Conservation (phyloP, 169 alveolate genomes). For the Babesia bovis region DNA sequence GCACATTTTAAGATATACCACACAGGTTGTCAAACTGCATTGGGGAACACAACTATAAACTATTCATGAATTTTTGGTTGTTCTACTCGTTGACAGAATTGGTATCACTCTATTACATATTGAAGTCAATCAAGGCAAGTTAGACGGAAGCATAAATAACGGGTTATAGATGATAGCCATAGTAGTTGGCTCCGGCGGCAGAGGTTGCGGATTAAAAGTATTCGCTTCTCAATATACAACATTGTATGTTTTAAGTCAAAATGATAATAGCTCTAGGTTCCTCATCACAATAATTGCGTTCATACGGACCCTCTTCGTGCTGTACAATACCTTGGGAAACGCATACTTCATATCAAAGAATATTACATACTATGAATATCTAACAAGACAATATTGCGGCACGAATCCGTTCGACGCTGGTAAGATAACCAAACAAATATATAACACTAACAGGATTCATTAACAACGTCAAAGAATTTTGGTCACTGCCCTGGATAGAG, state of each 20-base stretch:
- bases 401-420: slow-evolving; percentile 55
- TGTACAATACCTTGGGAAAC: neutral
- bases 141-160: neutral
- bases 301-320: neutral
- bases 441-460: neutral
- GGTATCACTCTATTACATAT: neutral
- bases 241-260: neutral
- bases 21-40: slow-evolving; percentile 68
- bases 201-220: neutral
- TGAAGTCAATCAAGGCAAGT: slow-evolving; percentile 1
- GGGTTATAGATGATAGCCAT: neutral
- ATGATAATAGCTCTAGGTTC: slow-evolving; percentile 6
- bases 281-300: neutral
- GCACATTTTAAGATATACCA: neutral
- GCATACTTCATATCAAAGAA: slow-evolving; percentile 20
- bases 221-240: slow-evolving; percentile 2
- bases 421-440: neutral
- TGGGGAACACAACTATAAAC: slow-evolving; percentile 63
- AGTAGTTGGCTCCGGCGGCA: neutral
- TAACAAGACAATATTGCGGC: slow-evolving; percentile 14
- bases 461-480: neutral
- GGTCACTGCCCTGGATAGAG: slow-evolving; percentile 1
- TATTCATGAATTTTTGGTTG: slow-evolving; percentile 27
- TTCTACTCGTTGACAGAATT: neutral
- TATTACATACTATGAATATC: slow-evolving; percentile 50